Conservation (phyloP, 2,329 filamentous ascomycete genomes). For the Ophiocordyceps robertsii region DNA sequence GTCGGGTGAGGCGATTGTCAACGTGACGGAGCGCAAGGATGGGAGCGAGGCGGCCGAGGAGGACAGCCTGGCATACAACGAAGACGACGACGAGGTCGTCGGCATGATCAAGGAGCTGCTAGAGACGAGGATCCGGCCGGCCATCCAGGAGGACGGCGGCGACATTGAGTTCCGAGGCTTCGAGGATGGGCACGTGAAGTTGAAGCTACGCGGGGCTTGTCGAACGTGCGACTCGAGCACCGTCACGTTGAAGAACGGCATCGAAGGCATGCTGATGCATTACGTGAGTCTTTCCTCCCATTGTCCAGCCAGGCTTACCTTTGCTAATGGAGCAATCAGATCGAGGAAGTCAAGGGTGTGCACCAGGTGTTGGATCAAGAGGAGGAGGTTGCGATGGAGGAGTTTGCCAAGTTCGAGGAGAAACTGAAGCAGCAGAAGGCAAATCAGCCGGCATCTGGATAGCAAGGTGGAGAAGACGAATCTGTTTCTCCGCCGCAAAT, state of each 20-base stretch:
- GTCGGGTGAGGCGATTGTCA: constrained; percentile 70
- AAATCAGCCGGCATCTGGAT: constrained; percentile 11
- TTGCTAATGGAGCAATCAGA: constrained; percentile 33
- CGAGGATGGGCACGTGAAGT: constrained; percentile 61
- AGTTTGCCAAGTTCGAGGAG: constrained; percentile 93
- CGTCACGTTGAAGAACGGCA: constrained; percentile 92
- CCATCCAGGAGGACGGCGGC: constrained; percentile 94
- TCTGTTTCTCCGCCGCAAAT: background rate
- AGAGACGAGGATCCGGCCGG: constrained; percentile 85
- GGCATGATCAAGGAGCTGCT: constrained; percentile 98
- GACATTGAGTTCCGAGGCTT: constrained; percentile 95
- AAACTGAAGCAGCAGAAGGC: constrained; percentile 46
- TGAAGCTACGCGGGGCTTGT: constrained; percentile 87
- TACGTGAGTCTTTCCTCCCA: constrained; percentile 47
- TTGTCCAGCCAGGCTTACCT: background rate
- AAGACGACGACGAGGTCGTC: constrained; percentile 86
- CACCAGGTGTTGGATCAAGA: constrained; percentile 84
- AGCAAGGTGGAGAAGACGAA: background rate
- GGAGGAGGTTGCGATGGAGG: constrained; percentile 72
- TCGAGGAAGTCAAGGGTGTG: constrained; percentile 90
- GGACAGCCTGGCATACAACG: constrained; percentile 70
- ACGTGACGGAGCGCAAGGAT: constrained; percentile 47
- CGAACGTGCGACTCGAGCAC: constrained; percentile 94
- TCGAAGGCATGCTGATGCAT: constrained; percentile 97
- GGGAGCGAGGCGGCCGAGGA: constrained; percentile 31